Evolutionary conservation across 192 early-diverging fungal species (phyloP), one percentile per base, ranked within the genome.

Genomic region (Coemansia furcata): DNA sequence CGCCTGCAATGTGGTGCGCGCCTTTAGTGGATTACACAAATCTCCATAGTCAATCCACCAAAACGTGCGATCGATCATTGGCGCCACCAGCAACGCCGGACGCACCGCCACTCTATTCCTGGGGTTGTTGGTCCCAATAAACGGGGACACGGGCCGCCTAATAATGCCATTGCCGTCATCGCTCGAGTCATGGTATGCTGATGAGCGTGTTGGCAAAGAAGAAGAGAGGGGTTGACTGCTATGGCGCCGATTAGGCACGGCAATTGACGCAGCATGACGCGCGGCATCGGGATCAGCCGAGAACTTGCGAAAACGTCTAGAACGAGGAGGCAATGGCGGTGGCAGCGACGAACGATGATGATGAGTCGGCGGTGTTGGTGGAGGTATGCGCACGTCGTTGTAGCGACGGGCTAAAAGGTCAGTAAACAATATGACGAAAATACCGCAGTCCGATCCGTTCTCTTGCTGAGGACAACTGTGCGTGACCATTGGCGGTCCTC

Each of bases 41-140:
- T 82, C 80, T 42, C 72, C 74, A 23, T 82, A 82, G 23, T 82
- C 74, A 21, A 82, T 82, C 80, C 80, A 82, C 71, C 75, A 82
- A 39, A 82, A 77, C 2, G 54, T 38, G 26, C 61, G 69, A 1
- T 38, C 52, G 37, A 71, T 55, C 6, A 36, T 40, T 2, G 69
- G 43, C 6, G 60, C n/a, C 17, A 32, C 57, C 17, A 77, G 36
- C 39, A 59, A 59, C 2, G 38, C 32, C 11, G 47, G 58, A 11
- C 40, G 55, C 33, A 77, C 63, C 35, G 30, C 38, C 29, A 30
- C 14, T 52, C 38, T 23, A 35, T 37, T 43, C 4, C 33, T 7
- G 42, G 30, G 33, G 3, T 21, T 52, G 60, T 38, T 29, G 33
- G 30, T 29, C 33, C 23, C 10, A 29, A 60, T 55, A 63, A 63